phyloP scores from a whole-genome alignment of 768 basidiomycete genomes.

The Termitomyces sp. region DNA sequence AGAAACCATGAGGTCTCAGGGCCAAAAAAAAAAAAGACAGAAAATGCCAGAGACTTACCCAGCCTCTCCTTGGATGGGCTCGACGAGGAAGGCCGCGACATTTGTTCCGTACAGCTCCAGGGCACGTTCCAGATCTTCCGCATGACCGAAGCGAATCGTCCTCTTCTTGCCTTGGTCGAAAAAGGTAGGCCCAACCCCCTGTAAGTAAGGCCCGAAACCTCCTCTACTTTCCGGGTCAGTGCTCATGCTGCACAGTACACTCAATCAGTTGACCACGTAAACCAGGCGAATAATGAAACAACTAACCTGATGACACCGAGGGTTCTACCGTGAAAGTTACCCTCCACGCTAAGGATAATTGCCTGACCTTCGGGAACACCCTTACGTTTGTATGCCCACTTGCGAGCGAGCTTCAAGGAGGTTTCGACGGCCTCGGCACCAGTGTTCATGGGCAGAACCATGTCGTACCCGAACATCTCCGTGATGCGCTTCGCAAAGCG shows the following conservation, averaged over 20 bases:
- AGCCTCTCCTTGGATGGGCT: constrained; percentile 99
- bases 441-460: constrained; percentile 98
- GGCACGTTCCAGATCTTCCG: constrained; percentile 78
- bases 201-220: constrained; percentile 90
- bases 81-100: constrained; percentile 90
- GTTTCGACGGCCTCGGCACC: constrained; percentile 99
- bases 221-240: constrained; percentile 86
- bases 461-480: constrained; percentile 84
- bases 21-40: too few species aligned
- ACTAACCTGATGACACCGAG: constrained; percentile 76
- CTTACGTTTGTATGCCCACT: constrained; percentile 95
- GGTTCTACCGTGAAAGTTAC: constrained; percentile 96
- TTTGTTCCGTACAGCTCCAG: constrained; percentile 75
- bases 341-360: constrained; percentile 76
- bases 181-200: constrained; percentile 77
- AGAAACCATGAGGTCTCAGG: not conserved
- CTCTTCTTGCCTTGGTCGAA: constrained; percentile 43
- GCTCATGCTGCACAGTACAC: constrained; percentile 59
- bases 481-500: constrained; percentile 85
- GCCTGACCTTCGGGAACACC: constrained; percentile 77
- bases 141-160: constrained; percentile 78
- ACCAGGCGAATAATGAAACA: not conserved
- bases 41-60: constrained; percentile 47
- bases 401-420: constrained; percentile 89
- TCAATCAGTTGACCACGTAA: constrained; percentile 1